Conservation (phyloP, 179 eudicot genomes). For the Beta lomatogona region DNA sequence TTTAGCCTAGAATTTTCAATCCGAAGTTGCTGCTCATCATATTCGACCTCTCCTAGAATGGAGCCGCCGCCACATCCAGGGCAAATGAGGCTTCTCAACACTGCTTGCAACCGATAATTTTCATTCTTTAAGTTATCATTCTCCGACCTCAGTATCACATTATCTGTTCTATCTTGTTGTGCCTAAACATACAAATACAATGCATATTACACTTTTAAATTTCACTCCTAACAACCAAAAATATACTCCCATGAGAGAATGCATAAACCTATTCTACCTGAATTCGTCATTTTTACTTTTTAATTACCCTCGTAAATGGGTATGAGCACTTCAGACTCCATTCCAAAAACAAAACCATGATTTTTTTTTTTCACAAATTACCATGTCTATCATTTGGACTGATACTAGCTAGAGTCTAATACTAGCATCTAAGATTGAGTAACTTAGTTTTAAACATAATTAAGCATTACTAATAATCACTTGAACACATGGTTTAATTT, state of each 20-base stretch:
- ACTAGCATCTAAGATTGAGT: background rate
- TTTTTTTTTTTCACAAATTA: background rate
- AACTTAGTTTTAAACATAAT: background rate
- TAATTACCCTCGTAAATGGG: background rate
- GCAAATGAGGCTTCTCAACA: conserved; percentile 68
- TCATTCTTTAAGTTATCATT: conserved; percentile 86
- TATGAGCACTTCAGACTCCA: background rate
- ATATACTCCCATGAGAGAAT: background rate
- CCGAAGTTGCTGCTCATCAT: conserved; percentile 88
- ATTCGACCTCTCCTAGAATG: conserved; percentile 68
- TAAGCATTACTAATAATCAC: background rate
- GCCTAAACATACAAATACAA: conserved; percentile 45
- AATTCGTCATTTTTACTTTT: background rate
- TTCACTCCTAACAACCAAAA: background rate
- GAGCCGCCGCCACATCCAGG: conserved; percentile 88
- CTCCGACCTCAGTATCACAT: conserved; percentile 73
- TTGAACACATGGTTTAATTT: background rate
- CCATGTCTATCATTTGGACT: background rate
- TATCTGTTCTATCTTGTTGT: conserved; percentile 88
- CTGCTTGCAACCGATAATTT: conserved; percentile 78
- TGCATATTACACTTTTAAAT: background rate
- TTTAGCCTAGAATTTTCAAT: conserved; percentile 84
- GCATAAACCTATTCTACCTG: background rate
- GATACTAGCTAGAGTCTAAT: background rate
- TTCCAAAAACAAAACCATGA: too few relatives aligned